Evolutionary conservation across 2,329 filamentous ascomycete species (phyloP).

Genomic region (Ophiocordyceps sinensis): DNA sequence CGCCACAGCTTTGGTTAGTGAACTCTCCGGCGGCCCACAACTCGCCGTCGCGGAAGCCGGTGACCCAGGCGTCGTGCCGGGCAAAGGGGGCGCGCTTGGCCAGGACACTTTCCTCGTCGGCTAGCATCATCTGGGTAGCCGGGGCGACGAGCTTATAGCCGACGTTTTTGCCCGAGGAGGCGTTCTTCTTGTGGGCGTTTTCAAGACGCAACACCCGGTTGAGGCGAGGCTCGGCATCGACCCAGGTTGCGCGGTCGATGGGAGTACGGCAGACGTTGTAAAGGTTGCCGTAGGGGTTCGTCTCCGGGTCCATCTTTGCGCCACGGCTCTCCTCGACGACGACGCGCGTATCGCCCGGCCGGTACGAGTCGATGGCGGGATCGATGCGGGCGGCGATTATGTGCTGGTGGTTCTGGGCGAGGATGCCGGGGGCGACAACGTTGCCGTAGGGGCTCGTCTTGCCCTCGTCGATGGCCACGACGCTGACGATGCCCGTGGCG

Average conservation of each 20-base stretch:
- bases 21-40: conserved; percentile 35
- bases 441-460: conserved; percentile 40
- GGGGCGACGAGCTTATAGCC: conserved; percentile 33
- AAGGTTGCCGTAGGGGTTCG: conserved; percentile 47
- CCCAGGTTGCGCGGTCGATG: conserved; percentile 28
- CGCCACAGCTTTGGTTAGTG: conserved; percentile 32
- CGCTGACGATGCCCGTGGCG: conserved; percentile 51
- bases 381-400: conserved; percentile 53
- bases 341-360: conserved; percentile 34
- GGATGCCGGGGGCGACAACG: conserved; percentile 46
- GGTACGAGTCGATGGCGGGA: conserved; percentile 39
- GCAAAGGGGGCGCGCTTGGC: conserved; percentile 29
- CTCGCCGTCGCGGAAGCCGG: conserved; percentile 32
- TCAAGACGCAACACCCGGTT: conserved; percentile 37
- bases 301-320: conserved; percentile 27
- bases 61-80: conserved; percentile 33
- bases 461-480: conserved; percentile 43
- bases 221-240: conserved; percentile 37
- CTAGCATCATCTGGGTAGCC: conserved; percentile 31
- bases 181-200: conserved; percentile 29
- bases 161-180: conserved; percentile 31
- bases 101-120: conserved; percentile 27
- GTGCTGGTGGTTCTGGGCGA: conserved; percentile 59
- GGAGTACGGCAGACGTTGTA: conserved; percentile 38
- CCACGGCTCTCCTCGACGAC: conserved; percentile 23